These are phyloP conservation scores for Malassezia vespertilionis DNA, from an alignment of 1,284 basidiomycete genomes.

Conservation along the genomic window DNA sequence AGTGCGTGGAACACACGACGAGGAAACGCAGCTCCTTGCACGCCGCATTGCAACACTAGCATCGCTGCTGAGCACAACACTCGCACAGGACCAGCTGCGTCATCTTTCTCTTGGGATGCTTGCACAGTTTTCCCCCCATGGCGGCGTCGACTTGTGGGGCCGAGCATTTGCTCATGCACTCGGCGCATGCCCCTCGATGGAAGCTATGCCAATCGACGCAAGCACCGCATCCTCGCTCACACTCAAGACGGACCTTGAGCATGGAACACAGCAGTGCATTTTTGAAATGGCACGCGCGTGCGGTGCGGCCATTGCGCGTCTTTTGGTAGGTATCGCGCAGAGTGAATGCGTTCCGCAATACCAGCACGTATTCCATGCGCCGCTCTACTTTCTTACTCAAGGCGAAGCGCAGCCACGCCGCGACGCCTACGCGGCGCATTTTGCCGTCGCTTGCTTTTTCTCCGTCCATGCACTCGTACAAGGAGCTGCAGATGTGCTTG, in stretches of 20 bases:
- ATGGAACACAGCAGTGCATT: neutral
- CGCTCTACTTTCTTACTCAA: neutral
- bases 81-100: neutral
- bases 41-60: neutral
- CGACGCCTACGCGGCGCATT: neutral
- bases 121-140: neutral
- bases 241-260: slow-evolving; percentile 4
- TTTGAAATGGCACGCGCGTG: neutral
- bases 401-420: neutral
- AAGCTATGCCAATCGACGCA: too few relatives aligned
- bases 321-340: neutral
- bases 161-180: neutral
- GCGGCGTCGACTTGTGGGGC: slow-evolving; percentile 1
- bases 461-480: slow-evolving; percentile 22
- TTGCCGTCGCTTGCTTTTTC: slow-evolving; percentile 17
- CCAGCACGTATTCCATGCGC: slow-evolving; percentile 5
- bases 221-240: neutral
- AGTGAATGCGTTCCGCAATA: neutral
- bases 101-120: neutral
- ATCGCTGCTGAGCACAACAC: neutral
- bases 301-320: neutral
- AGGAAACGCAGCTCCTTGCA: neutral
- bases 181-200: neutral
- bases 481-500: slow-evolving; percentile 20
- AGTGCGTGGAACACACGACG: neutral